These are phyloP conservation scores for Stemphylium vesicarium DNA, from an alignment of 2,329 filamentous ascomycete species.

Conservation along the genomic window DNA sequence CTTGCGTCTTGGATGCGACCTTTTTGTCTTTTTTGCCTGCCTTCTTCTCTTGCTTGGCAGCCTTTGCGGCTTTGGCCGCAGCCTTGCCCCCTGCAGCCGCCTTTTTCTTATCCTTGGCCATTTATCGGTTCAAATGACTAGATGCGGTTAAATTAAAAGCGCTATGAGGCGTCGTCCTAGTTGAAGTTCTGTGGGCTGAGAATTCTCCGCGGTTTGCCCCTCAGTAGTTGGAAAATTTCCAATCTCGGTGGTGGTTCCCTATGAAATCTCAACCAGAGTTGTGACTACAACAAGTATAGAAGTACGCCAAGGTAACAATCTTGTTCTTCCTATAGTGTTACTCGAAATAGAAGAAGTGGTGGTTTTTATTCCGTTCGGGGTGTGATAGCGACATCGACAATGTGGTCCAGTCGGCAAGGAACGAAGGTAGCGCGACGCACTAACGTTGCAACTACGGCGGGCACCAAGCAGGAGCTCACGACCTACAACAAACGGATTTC, in stretches of 20 bases:
- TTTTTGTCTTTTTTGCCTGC: slow-evolving; percentile 78
- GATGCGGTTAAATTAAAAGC: neutral
- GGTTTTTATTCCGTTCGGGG: too few relatives aligned
- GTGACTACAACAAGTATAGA: too few relatives aligned
- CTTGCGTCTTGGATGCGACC: slow-evolving; percentile 70
- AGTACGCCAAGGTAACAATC: too few relatives aligned
- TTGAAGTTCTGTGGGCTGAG: neutral
- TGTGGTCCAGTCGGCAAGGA: too few relatives aligned
- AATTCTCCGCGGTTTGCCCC: slow-evolving; percentile 21
- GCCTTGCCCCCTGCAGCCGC: slow-evolving; percentile 52
- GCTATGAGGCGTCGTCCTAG: neutral
- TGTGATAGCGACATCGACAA: too few relatives aligned
- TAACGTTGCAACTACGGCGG: too few relatives aligned
- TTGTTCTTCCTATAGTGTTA: too few relatives aligned
- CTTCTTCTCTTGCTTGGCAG: slow-evolving; percentile 85
- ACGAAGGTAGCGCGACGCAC: too few relatives aligned
- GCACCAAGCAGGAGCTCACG: too few relatives aligned
- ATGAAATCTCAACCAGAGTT: neutral
- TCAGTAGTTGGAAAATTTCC: slow-evolving; percentile 29
- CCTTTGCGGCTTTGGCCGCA: slow-evolving; percentile 60
- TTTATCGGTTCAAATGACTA: slow-evolving; percentile 12
- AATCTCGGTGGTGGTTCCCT: neutral
- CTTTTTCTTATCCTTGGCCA: slow-evolving; percentile 64
- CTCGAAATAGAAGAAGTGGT: too few relatives aligned
- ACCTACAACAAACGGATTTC: too few relatives aligned